Evolutionary conservation across 345 rosid genomes (phyloP), one percentile per base, ranked within the genome.

Genomic region (Euphorbia lathyris): DNA sequence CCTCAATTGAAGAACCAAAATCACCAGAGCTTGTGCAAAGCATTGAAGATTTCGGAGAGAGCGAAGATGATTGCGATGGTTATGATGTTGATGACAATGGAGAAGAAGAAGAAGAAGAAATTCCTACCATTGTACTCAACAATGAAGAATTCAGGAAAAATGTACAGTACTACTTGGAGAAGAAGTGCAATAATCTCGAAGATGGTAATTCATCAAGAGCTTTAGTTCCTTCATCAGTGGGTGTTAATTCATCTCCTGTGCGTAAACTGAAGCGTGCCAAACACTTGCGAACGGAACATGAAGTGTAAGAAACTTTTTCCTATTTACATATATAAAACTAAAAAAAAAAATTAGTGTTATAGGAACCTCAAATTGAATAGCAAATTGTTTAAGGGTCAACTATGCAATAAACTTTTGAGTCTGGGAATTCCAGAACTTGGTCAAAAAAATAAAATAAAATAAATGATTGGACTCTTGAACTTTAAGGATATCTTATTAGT

Each of bases 81-180:
- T 32, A 40, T 36, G 17, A 13, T 34, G 13, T 47, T 43, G 29
- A 7, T 14, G 68, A 52, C 43, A 40, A 40, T 5, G 6, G 1
- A 40, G 43, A 40, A 40, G 11, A 40, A 53, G 74, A 72, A 51
- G 58, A 63, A 23, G 80, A 80, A 29, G 86, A 80, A 12, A 76
- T 87, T 43, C 84, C 86, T n/a, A 63, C 76, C 1, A 75, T 86
- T 19, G 72, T 45, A 29, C 58, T 86, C 7, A 82, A 71, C 58
- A 53, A 72, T 26, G 72, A 63, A 56, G 70, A 74, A 19, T 68
- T 80, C 60, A 72, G 64, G 57, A 65, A 50, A 70, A 82, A 67
- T 52, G 42, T 80, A 8, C 48, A 11, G 9, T 74, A 55, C 45
- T 66, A 20, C 19, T 27, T 83, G 71, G n/a, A 78, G n/a, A 20